Evolutionary conservation across 2,329 filamentous ascomycete species (phyloP), one percentile per base, ranked within the genome.

Genomic region (Gyromitra esculenta): DNA sequence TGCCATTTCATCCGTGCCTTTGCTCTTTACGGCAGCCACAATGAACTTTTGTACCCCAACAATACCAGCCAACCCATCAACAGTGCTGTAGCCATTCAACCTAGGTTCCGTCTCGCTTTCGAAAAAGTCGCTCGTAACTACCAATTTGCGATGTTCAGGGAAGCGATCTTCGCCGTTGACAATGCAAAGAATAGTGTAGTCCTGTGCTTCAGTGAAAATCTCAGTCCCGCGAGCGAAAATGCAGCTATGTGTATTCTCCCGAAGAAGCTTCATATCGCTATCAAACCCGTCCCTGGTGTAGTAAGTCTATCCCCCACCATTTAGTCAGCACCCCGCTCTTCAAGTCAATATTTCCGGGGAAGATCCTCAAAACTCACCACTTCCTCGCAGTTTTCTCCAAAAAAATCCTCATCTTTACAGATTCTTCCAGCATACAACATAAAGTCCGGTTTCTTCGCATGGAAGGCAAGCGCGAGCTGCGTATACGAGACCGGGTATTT

Each of bases 231-330:
- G 93, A 66, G 96, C 95, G 93, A 95, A 99, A 83, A 91, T 89
- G 83, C 96, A 99, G 77, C 91, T 91, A 63, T 89, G 86, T 1
- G 92, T 92, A 79, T 90, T 88, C 54, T 88, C 86, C 67, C 91
- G 88, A 75, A 97, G 86, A 5, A 87, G 84, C 79, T 91, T 87
- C 66, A 89, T 88, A 56, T 87, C 84, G 4, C 87, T 88, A 79
- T 91, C 87, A 85, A 99, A 99, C 79, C 93, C 93, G 83, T 98
- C 91, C 13, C 87, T 90, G 1, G 96, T 98, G 83, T 97, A 97
- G 80, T 86, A 88, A 25, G 87, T 85, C 80, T 85, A 78, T 39
- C 18, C 21, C 54, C n/a, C 31, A 31, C n/a, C 37, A 65, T 31
- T 25, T 4, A 78, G 25, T 74, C 43, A 74, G 48, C n/a, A 62